Percentiles rank a stretch among this genome's conserved stretches.
Conservation (phyloP, 306 rosid species). For the Trifolium dubium region DNA sequence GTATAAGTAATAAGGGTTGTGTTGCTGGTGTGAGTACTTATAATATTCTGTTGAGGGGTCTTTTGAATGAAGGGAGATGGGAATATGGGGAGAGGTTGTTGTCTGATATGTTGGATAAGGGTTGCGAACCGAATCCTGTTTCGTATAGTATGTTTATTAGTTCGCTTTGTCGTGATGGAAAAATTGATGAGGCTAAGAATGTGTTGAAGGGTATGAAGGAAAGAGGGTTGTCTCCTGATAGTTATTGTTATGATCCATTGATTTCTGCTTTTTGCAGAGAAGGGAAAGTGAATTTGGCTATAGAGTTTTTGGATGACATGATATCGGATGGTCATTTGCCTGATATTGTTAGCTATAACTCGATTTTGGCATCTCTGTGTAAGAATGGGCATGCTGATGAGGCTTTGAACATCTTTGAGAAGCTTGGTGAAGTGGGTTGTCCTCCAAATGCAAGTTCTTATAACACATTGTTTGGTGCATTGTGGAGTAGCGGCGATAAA, state of each 20-base stretch:
- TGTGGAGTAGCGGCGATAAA: slow-evolving; percentile 76
- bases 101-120: slow-evolving; percentile 60
- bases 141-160: slow-evolving; percentile 72
- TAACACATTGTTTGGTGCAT: slow-evolving; percentile 79
- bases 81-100: slow-evolving; percentile 65
- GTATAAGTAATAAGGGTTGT: slow-evolving; percentile 57
- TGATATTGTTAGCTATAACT: slow-evolving; percentile 75
- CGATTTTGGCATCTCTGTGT: slow-evolving; percentile 74
- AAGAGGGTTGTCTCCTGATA: neutral
- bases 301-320: slow-evolving; percentile 70
- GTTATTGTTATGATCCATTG: slow-evolving; percentile 59
- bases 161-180: slow-evolving; percentile 67
- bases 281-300: slow-evolving; percentile 69
- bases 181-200: slow-evolving; percentile 66
- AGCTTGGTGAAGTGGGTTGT: slow-evolving; percentile 73
- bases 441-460: slow-evolving; percentile 86
- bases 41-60: slow-evolving; percentile 65
- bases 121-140: slow-evolving; percentile 70
- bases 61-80: slow-evolving; percentile 70
- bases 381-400: slow-evolving; percentile 68
- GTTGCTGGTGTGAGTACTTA: slow-evolving; percentile 69
- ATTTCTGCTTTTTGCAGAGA: slow-evolving; percentile 69
- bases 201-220: slow-evolving; percentile 53
- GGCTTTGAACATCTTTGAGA: slow-evolving; percentile 72
- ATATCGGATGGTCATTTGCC: slow-evolving; percentile 80